Base-by-base conservation (phyloP, 768 basidiomycete genomes). In the Trametes cingulata region DNA sequence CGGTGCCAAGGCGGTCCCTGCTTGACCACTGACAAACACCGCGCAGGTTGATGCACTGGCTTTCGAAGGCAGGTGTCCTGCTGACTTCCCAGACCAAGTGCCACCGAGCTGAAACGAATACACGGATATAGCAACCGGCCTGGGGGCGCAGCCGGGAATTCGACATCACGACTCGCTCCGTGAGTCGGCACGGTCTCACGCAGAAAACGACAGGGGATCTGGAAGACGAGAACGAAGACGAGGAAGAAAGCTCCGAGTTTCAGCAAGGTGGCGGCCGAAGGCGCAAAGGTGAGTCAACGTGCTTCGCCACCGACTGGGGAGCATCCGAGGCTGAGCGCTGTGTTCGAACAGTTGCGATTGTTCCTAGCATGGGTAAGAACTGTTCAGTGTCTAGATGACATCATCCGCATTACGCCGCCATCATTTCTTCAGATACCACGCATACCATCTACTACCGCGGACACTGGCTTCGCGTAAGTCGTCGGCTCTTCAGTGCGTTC, bases 401-500 rank as follows among this genome's bases (percentile, higher is more conserved):
- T 66, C 60, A 56, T 47, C 43, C 52, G 58, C 37, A 57, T 57
- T 52, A 24, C 47, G 48, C 47, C 46, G 58, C 47, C 58, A 60
- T 33, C 56, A 55, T 46, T 55, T 49, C 56, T 41, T 68, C 50
- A 92, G 91, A 93, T 68, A 91, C 90, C 0, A 91, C 88, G 7
- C 91, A 93, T 71, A 93, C 90, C 15, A 91, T 93, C 57, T 93
- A 90, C 78, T 93, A 93, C 78, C 85, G 84, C 69, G 91, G 91
- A 51, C 92, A 93, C 69, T 93, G 91, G 91, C 79, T 93, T 60
- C 82, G 90, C 70, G 90, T 92, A 69, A 60, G 83, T 73, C 25
- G 37, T n/a, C 48, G 51, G 61, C 52, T 46, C 48, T 51, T 42
- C 42, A 35, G 52, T 36, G 41, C 43, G 52, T 48, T 58, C 56